Evolutionary conservation across 371 early-diverging fungal species (phyloP).

Genomic region (Thermomucor indicae-seudaticae): DNA sequence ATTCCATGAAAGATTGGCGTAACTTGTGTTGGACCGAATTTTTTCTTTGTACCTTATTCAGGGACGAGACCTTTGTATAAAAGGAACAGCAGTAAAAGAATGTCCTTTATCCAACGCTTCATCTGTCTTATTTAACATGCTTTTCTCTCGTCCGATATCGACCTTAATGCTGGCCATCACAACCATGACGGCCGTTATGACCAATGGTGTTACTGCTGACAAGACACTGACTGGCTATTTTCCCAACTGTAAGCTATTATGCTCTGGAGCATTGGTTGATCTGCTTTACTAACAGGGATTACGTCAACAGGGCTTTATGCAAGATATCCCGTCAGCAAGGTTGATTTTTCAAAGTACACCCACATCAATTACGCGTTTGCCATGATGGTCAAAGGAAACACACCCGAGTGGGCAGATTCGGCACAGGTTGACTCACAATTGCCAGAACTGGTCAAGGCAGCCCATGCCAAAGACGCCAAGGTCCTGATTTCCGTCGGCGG

Average conservation of each 20-base stretch:
- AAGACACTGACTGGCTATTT: constrained; percentile 21
- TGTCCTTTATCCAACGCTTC: too few relatives aligned
- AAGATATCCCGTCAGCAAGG: constrained; percentile 20
- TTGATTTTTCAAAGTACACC: constrained; percentile 51
- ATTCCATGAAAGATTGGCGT: too few relatives aligned
- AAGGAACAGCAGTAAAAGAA: too few relatives aligned
- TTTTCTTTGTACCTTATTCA: too few relatives aligned
- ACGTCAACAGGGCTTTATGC: constrained; percentile 21
- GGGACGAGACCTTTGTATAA: too few relatives aligned
- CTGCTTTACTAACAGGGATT: too few relatives aligned
- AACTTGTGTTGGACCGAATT: too few relatives aligned
- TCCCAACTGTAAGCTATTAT: constrained; percentile 39
- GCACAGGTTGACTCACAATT: constrained; percentile 17
- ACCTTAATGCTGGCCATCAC: neutral
- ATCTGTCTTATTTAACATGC: too few relatives aligned
- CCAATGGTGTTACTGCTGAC: neutral
- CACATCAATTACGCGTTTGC: constrained; percentile 58
- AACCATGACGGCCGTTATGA: neutral
- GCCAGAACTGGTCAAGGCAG: constrained; percentile 34
- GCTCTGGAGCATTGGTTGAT: too few relatives aligned
- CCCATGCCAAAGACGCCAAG: constrained; percentile 46
- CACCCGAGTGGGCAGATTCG: constrained; percentile 30
- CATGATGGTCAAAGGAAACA: constrained; percentile 23
- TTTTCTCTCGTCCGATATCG: too few relatives aligned
- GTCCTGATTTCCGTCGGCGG: constrained; percentile 52